Evolutionary conservation across 2,329 filamentous ascomycete genomes (phyloP), one percentile per base, ranked within the genome.

Genomic region (Epichloe sp.): DNA sequence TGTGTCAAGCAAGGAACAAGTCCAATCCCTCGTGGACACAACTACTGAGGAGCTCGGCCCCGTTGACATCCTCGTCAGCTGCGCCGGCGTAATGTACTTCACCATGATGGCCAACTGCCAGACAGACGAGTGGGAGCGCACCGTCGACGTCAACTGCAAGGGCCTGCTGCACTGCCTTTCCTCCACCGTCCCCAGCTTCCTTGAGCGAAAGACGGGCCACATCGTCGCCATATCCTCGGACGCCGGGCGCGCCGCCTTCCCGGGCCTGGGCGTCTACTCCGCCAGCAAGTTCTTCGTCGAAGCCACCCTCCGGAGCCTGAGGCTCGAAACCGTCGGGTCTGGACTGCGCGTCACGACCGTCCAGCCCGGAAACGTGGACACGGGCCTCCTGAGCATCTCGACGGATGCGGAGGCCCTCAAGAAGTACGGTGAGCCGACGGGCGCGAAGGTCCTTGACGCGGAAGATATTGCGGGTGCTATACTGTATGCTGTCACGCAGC

Each of bases 241-340:
- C 56, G 86, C 86, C 1, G 86, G 86, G 0, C 80, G 86, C 51
- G 89, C 89, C 65, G 84, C 88, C 7, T 90, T 90, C 70, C 85
- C 86, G 0, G 86, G 86, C 0, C 70, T 90, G 12, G 86, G 86
- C 49, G 86, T 91, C 37, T 91, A 91, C 73, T 88, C 84, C 0
- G 86, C 84, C 26, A 85, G 79, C 66, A 91, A 91, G 64, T 88
- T 90, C 75, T 91, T 91, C 62, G 85, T 91, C 50, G 86, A 91
- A 64, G 86, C 85, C 1, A 86, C 85, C 0, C 73, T 91, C n/a
- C 86, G 90, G 65, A 74, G 74, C 35, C 67, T 91, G 57, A 79
- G 86, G 8, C 68, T 90, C 7, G 86, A 91, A 72, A 90, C 85
- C 0, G 86, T 83, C 0, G 85, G 84, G 0, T 78, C 77, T 0